Percentiles rank a stretch among this genome's conserved stretches.
Conservation (phyloP, 106 monocot genomes). For the Allium fistulosum region DNA sequence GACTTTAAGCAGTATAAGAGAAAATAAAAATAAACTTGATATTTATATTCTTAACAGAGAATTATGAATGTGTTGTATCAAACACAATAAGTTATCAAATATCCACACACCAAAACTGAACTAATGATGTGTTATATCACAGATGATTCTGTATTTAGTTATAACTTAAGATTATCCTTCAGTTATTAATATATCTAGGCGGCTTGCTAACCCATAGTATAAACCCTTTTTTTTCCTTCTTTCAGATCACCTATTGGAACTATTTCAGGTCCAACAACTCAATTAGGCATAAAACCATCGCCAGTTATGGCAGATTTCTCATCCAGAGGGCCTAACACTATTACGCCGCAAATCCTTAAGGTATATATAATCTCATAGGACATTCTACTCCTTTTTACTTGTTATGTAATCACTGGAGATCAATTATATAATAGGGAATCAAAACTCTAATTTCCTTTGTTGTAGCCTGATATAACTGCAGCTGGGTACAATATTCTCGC, state of each 20-base stretch:
- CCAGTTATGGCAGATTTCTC: conserved; percentile 62
- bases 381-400: background rate
- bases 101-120: no score
- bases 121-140: no score
- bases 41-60: no score
- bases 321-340: conserved; percentile 45
- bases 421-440: background rate
- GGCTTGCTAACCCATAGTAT: background rate
- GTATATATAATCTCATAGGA: conserved; percentile 3
- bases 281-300: conserved; percentile 21
- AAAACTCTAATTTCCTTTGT: background rate
- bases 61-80: no score
- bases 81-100: no score
- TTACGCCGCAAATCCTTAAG: conserved; percentile 59
- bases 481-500: conserved; percentile 46
- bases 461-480: conserved; percentile 61
- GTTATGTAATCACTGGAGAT: background rate
- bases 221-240: background rate
- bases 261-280: conserved; percentile 27
- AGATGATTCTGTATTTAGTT: no score
- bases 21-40: no score
- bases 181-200: no score
- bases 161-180: no score
- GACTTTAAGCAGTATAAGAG: no score
- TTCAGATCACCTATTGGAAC: conserved; percentile 25